phyloP scores from a whole-genome alignment of 2,329 filamentous ascomycete species.

The Neocatenulostroma microsporum region DNA sequence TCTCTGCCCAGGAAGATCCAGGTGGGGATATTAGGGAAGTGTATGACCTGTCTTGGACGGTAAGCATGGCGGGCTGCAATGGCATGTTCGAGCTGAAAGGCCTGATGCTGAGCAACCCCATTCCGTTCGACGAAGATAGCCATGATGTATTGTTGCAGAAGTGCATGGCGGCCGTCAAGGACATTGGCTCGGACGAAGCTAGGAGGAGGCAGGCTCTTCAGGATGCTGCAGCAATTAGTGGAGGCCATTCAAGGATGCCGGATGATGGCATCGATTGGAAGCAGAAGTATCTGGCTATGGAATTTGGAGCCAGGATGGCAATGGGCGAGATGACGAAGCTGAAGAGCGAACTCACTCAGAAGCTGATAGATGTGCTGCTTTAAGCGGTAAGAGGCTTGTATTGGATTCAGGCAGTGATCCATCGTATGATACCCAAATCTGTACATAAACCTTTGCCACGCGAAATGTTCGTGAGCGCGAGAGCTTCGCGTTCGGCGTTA shows the following conservation, averaged over 20 bases:
- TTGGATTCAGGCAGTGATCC: neutral
- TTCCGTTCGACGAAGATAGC: conserved; percentile 4
- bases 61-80: conserved; percentile 34
- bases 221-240: neutral
- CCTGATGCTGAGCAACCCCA: conserved; percentile 21
- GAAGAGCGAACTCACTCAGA: conserved; percentile 23
- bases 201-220: conserved; percentile 12
- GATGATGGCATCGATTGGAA: conserved; percentile 27
- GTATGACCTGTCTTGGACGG: conserved; percentile 39
- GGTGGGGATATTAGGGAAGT: conserved; percentile 35
- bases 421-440: too few relatives aligned
- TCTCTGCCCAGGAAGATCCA: conserved; percentile 30
- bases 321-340: conserved; percentile 27
- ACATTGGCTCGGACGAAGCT: conserved; percentile 9
- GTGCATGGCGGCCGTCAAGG: conserved; percentile 8
- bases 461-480: too few relatives aligned
- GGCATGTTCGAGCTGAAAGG: conserved; percentile 39
- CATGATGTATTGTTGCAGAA: conserved; percentile 21
- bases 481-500: too few relatives aligned
- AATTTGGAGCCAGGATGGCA: conserved; percentile 25
- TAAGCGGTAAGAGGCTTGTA: too few relatives aligned
- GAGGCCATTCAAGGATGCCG: neutral
- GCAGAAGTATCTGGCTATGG: conserved; percentile 22
- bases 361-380: conserved; percentile 23
- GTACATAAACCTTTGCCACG: too few relatives aligned